Percentiles rank a stretch among this genome's conserved stretches.
phyloP scores from a whole-genome alignment of 805 yeast genomes.

The Debaryomyces maramus region DNA sequence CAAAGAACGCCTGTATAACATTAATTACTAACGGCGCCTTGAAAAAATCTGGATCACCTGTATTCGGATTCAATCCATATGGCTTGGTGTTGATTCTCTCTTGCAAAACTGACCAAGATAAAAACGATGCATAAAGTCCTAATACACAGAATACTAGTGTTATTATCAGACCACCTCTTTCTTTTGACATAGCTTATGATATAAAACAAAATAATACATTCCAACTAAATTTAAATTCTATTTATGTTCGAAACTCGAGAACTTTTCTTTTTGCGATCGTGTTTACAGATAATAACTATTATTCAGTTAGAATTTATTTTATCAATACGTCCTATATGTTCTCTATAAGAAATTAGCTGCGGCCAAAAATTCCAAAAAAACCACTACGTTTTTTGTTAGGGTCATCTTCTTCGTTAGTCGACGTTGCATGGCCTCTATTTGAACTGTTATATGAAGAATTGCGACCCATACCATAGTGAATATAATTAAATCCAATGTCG shows the following conservation, averaged over 20 bases:
- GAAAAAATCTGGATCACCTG: slow-evolving; percentile 46
- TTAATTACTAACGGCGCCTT: slow-evolving; percentile 80
- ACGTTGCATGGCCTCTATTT: slow-evolving; percentile 8
- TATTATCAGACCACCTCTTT: slow-evolving; percentile 7
- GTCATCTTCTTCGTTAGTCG: slow-evolving; percentile 26
- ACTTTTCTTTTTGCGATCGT: no score
- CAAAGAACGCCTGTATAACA: slow-evolving; percentile 70
- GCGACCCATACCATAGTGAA: slow-evolving; percentile 47
- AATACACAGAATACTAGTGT: slow-evolving; percentile 34
- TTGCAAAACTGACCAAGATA: slow-evolving; percentile 90
- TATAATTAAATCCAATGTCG: slow-evolving; percentile 85
- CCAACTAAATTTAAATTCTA: no score
- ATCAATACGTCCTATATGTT: no score
- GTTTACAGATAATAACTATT: no score
- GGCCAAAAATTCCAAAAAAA: slow-evolving; percentile 73
- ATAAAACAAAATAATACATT: not conserved
- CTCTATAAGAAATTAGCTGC: slow-evolving; percentile 26
- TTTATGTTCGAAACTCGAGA: not conserved
- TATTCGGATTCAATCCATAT: slow-evolving; percentile 52
- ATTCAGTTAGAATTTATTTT: no score
- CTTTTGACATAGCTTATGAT: not conserved
- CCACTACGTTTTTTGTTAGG: slow-evolving; percentile 54
- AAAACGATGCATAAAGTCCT: slow-evolving; percentile 84
- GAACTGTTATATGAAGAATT: slow-evolving; percentile 8
- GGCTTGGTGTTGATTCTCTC: slow-evolving; percentile 80